Base-by-base conservation (phyloP, 768 basidiomycete genomes). In the Asterophora parasitica region DNA sequence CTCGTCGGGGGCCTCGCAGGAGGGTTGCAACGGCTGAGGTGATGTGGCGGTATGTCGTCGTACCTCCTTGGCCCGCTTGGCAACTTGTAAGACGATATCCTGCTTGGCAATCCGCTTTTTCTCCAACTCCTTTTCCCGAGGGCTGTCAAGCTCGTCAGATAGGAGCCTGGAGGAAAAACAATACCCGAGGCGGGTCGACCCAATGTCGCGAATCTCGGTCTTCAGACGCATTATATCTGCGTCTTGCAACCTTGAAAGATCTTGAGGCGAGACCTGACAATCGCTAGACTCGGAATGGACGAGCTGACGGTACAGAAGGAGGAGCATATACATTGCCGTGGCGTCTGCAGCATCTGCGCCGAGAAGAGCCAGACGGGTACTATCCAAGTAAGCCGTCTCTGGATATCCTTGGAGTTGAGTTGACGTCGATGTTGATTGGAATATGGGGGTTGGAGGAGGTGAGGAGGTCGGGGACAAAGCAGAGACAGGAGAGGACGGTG, bases 351-450 rank as follows among this genome's bases (percentile, higher is more conserved):
- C 83, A 50, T 95, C 92, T 34, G 78, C 71, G 55, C 78, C 78
- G 52, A 92, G 76, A 17, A 73, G 72, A 19, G 75, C 64, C 9
- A 93, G 69, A 23, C 91, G 86, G 35, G 78, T 68, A 49, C 75
- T 79, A 69, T 93, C 91, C 44, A 94, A 81, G 63, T 88, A 87
- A 4, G 83, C 71, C 4, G 89, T 90, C 68, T 93, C 92, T 4
- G 85, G 89, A 65, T 75, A 82, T 31, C 66, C 65, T 45, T 74
- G 67, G 28, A 73, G 64, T 38, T 68, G 63, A 16, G 62, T 61
- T n/a, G 58, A 54, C 3, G n/a, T 57, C 46, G 11, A 56, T 20
- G 61, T 41, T 44, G 49, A 56, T 26, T 56, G 55, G 49, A 65
- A 49, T 63, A 62, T 54, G 4, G 69, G 64, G 9, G 74, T 65